Evolutionary conservation across 192 early-diverging fungal species (phyloP).

Genomic region (Gigaspora rosea): DNA sequence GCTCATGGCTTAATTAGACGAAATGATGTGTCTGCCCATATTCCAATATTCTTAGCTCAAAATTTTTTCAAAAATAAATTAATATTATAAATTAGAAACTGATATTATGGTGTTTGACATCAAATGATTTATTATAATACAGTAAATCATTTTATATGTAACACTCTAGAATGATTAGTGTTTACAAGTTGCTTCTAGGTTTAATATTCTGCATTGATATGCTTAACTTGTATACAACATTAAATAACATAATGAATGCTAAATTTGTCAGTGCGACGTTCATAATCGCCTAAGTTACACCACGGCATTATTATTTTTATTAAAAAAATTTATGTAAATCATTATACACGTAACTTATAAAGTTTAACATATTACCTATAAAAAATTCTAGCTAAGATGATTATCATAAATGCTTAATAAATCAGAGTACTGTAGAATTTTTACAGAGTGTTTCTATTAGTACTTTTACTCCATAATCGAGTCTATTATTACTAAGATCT

Average conservation of each 20-base stretch:
- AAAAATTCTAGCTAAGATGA: too few species aligned
- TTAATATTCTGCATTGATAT: background rate
- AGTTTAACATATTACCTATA: too few species aligned
- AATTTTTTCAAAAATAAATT: background rate
- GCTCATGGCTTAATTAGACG: too few species aligned
- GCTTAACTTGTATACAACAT: background rate
- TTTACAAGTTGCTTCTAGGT: background rate
- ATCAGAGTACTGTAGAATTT: too few species aligned
- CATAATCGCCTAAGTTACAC: background rate
- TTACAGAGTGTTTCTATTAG: too few species aligned
- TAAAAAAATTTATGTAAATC: too few species aligned
- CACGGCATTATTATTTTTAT: too few species aligned
- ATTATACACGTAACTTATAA: too few species aligned
- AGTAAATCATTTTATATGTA: background rate
- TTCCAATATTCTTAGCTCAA: background rate
- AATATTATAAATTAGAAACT: background rate
- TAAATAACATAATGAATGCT: background rate
- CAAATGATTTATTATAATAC: background rate
- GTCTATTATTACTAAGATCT: too few species aligned
- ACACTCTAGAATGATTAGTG: background rate
- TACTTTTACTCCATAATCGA: too few species aligned
- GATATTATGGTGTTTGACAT: too few species aligned
- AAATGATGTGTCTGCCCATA: conserved; percentile 8
- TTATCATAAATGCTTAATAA: too few species aligned
- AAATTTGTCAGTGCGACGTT: conserved; percentile 8